These are phyloP conservation scores for Irineochytrium annulatum DNA, from an alignment of 192 early-diverging fungal species.

Conservation along the genomic window DNA sequence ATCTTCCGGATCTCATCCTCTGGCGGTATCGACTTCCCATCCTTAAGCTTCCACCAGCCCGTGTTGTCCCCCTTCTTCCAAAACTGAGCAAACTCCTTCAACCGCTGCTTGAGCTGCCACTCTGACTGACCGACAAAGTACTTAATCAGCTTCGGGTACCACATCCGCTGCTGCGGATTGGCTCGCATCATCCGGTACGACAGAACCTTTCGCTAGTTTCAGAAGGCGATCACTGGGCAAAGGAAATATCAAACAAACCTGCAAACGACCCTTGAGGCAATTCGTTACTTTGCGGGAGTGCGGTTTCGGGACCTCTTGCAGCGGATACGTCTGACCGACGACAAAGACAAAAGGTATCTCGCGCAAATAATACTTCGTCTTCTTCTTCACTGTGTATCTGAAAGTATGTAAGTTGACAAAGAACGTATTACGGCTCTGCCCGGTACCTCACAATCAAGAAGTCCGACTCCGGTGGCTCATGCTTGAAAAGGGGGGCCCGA, in stretches of 20 bases:
- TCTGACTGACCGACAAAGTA: conserved; percentile 85
- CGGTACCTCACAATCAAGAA: conserved; percentile 74
- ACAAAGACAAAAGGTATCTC: conserved; percentile 77
- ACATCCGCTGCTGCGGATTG: conserved; percentile 69
- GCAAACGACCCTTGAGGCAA: conserved; percentile 78
- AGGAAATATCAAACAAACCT: conserved; percentile 46
- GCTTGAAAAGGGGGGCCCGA: conserved; percentile 85
- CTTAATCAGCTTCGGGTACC: conserved; percentile 72
- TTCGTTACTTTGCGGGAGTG: conserved; percentile 90
- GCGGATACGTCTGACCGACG: conserved; percentile 90
- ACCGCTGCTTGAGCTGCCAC: conserved; percentile 77
- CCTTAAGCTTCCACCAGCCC: conserved; percentile 89
- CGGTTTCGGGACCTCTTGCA: conserved; percentile 91
- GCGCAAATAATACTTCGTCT: conserved; percentile 81
- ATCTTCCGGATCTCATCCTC: conserved; percentile 91
- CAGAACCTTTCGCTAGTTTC: conserved; percentile 36
- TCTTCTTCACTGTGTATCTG: conserved; percentile 69
- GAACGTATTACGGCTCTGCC: too few relatives aligned
- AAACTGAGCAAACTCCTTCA: conserved; percentile 97
- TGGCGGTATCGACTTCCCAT: conserved; percentile 58
- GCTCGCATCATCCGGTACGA: conserved; percentile 83
- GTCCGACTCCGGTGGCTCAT: conserved; percentile 67
- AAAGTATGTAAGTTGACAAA: neutral
- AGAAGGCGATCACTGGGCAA: neutral
- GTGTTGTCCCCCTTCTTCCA: conserved; percentile 79